A percentile compares a stretch with the other conserved stretches of the same genome.
Conservation (phyloP, 73 alveolate species). For the Paramecium sonneborni region DNA sequence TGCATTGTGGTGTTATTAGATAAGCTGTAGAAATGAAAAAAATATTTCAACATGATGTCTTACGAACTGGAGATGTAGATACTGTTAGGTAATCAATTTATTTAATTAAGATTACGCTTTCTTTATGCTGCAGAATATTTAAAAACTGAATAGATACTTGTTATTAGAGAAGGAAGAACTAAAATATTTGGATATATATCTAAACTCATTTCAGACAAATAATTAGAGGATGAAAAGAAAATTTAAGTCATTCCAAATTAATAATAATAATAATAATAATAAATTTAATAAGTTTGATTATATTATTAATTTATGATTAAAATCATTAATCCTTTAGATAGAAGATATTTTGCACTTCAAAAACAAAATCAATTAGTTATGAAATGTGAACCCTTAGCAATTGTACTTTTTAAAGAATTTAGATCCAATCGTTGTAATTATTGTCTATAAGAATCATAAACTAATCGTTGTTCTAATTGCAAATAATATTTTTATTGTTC, state of each 20-base stretch:
- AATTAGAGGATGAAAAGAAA: slow-evolving; percentile 29
- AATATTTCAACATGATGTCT: neutral
- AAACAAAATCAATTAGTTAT: neutral
- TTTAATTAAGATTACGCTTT: neutral
- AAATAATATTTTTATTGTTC: neutral
- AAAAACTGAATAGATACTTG: slow-evolving; percentile 15
- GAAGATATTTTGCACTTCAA: neutral
- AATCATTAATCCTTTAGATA: neutral
- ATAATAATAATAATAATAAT: neutral
- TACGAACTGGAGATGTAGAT: slow-evolving; percentile 36
- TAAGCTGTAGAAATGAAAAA: slow-evolving; percentile 54
- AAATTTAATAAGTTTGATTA: neutral
- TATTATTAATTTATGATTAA: neutral
- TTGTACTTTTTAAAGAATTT: neutral
- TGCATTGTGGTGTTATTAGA: slow-evolving; percentile 60
- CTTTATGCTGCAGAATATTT: slow-evolving; percentile 52
- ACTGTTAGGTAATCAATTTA: neutral
- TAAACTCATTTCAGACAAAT: slow-evolving; percentile 24
- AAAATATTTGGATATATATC: slow-evolving; percentile 42
- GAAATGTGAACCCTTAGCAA: neutral
- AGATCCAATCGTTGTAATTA: neutral
- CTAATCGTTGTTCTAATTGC: neutral
- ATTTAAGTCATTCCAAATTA: neutral
- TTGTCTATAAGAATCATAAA: neutral
- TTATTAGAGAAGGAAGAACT: slow-evolving; percentile 53